Base-by-base conservation (phyloP, 2,329 filamentous ascomycete species). In the Penicillium sp. region DNA sequence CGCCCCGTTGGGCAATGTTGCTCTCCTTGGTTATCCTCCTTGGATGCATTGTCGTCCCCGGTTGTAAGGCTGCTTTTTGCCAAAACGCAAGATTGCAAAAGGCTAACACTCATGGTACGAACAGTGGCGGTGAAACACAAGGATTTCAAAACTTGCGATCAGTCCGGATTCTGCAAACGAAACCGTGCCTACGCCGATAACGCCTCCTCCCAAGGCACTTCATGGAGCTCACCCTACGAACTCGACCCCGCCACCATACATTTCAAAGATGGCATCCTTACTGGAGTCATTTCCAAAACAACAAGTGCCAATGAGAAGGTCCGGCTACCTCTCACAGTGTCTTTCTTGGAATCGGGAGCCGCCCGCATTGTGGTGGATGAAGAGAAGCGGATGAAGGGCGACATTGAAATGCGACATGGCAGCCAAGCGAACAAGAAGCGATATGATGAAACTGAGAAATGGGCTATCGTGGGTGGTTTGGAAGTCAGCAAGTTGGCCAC, bases 161-260 rank as follows among this genome's bases (percentile, higher is more conserved):
- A 99, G 74, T 94, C 93, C 5, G 94, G 94, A 69, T 99, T 99
- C 81, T 99, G 94, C 79, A 94, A 92, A 74, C 90, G 94, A 64
- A 97, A 97, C 78, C 87, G 94, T 73, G 89, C 86, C 40, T 93
- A 90, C 73, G 94, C 94, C 72, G 93, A 97, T 76, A 81, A 84
- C 62, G 91, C 87, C 62, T 77, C 84, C 46, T 79, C 85, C 42
- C 78, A 85, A 56, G 86, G 85, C 59, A 82, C 85, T 9, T 80
- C 82, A 29, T 97, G 91, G 89, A 80, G 81, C 64, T 87, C 91
- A 8, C 93, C 93, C 0, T 99, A 97, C 78, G 81, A 83, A 62
- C 82, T 99, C 63, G 81, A 87, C 42, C 78, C 89, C 52, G 83
- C 88, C 31, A 89, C 91, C 1, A 80, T 94, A 58, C 83, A 84